Conservation (phyloP, 345 rosid species). For the Mallotus nudiflorus region DNA sequence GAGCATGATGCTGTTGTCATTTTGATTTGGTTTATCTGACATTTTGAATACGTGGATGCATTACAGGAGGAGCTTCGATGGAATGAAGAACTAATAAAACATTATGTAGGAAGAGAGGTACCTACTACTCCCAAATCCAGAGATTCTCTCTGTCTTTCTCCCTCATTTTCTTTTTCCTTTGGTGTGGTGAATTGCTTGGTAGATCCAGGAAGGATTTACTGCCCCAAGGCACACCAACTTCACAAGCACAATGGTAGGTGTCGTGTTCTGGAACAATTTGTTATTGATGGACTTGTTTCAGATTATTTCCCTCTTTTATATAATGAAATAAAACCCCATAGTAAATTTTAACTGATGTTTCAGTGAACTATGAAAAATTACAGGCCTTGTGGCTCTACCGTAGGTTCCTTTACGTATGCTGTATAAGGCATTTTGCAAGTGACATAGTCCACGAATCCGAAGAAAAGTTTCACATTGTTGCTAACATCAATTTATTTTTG, state of each 20-base stretch:
- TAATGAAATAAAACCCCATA: too few relatives aligned
- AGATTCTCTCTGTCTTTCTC: background rate
- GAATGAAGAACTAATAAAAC: slow-evolving; percentile 64
- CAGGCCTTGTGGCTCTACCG: slow-evolving; percentile 92
- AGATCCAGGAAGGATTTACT: too few relatives aligned
- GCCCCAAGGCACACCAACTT: too few relatives aligned
- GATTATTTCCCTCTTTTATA: background rate
- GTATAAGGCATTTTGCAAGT: slow-evolving; percentile 46
- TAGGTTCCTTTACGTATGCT: slow-evolving; percentile 62
- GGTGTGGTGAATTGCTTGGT: too few relatives aligned
- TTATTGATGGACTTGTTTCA: too few relatives aligned
- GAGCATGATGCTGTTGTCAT: background rate
- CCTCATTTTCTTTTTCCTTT: too few relatives aligned
- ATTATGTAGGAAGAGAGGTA: slow-evolving; percentile 89
- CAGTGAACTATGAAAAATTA: too few relatives aligned
- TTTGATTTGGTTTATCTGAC: background rate
- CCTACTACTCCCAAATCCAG: background rate
- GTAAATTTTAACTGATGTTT: background rate
- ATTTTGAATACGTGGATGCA: slow-evolving; percentile 9
- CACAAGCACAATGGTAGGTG: too few relatives aligned
- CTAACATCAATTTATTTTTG: slow-evolving; percentile 37
- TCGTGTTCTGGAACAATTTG: too few relatives aligned
- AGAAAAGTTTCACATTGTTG: slow-evolving; percentile 24
- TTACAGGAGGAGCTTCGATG: slow-evolving; percentile 86
- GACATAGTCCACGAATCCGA: slow-evolving; percentile 18